Evolutionary conservation across 192 early-diverging fungal species (phyloP), one percentile per base, ranked within the genome.

Genomic region (Backusella mclennaniae): DNA sequence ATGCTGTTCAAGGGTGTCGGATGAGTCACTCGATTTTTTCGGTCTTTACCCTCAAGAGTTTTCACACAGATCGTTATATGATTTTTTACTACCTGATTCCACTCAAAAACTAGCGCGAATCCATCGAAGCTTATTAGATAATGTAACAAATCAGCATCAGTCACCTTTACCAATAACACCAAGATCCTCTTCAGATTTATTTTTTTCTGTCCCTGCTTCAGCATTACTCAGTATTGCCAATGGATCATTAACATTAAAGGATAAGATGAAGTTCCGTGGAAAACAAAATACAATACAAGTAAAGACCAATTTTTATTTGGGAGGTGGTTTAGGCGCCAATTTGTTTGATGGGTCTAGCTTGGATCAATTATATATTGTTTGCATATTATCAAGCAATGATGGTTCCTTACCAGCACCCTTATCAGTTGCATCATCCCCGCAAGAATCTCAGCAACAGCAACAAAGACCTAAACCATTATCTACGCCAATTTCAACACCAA

Each of bases 251-350:
- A 85, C 85, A 52, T 79, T 84, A n/a, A 75, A 84, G n/a, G 84
- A 87, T 21, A 76, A 82, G 17, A 44, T 89, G 35, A 38, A 74
- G 11, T 66, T 89, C 14, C 80, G 74, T 69, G 84, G 87, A 11
- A 77, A 80, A 29, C 80, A 84, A 26, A 82, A 83, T 46, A 39
- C 82, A 5, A 88, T 83, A 66, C 78, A 79, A 38, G 68, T 63
- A 3, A 23, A 63, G 4, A 63, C 84, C 6, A 70, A 79, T 23
- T 82, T 87, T 69, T 87, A 88, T 75, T 73, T 90, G 17, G 89
- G 89, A n/a, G 89, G 89, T 75, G 89, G 89, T 41, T 73, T 88
- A 21, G 87, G 87, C 29, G 86, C 86, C 1, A 83, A 90, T 41
- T 73, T 89, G 17, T 73, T 75, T 15, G 70, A 82, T 21, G 82